These are phyloP conservation scores for sweet orange (Citrus sinensis) DNA, from an alignment of 345 rosid genomes.

Conservation along the genomic window DNA sequence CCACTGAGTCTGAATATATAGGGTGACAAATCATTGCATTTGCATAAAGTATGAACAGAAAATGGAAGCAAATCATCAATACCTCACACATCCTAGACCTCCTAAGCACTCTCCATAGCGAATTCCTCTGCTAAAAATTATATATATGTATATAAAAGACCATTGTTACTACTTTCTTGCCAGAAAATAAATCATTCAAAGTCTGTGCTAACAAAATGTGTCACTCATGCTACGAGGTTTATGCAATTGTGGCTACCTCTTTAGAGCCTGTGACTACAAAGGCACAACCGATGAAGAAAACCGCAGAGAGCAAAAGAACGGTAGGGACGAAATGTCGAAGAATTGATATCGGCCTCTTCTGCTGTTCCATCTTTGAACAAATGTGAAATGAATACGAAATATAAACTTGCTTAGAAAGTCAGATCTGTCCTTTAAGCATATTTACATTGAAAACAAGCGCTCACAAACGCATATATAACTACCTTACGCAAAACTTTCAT, in stretches of 20 bases:
- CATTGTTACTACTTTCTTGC: background rate
- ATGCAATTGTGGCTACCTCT: conserved; percentile 26
- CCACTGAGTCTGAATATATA: conserved; percentile 31
- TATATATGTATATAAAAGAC: background rate
- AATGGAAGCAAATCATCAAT: conserved; percentile 7
- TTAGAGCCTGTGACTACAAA: conserved; percentile 39
- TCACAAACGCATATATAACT: background rate
- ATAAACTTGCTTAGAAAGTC: conserved; percentile 2
- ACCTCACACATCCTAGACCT: conserved; percentile 46
- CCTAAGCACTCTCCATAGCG: conserved; percentile 30
- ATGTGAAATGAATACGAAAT: conserved; percentile 29
- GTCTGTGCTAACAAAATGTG: background rate
- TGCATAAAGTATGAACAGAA: background rate
- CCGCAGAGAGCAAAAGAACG: conserved; percentile 35
- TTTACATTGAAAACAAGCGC: background rate
- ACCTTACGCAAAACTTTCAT: no score
- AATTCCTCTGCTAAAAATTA: conserved; percentile 25
- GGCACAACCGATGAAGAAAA: conserved; percentile 47
- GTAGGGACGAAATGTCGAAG: conserved; percentile 31
- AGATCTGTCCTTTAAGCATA: background rate
- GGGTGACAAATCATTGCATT: background rate
- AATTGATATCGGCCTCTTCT: conserved; percentile 31
- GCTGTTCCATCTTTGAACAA: conserved; percentile 23
- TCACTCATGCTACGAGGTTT: background rate
- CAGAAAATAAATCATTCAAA: background rate